phyloP scores from a whole-genome alignment of 179 eudicot genomes.

The Spinacia oleracea region DNA sequence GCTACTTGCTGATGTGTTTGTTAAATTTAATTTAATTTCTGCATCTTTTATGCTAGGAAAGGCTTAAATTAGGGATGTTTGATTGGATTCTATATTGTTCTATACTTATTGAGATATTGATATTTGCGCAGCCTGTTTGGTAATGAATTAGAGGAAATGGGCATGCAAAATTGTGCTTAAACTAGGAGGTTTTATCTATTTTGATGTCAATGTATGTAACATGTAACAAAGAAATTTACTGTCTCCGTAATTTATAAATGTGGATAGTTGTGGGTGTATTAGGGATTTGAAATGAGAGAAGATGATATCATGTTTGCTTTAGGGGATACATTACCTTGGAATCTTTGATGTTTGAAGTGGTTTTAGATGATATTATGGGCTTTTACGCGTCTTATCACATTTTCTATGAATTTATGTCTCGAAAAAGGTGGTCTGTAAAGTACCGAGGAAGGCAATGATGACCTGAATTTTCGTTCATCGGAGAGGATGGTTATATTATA shows the following conservation, averaged over 20 bases:
- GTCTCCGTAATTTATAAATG: not conserved
- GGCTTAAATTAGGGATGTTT: not conserved
- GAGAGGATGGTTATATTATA: not conserved
- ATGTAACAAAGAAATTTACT: not conserved
- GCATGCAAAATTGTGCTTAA: not conserved
- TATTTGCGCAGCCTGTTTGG: not conserved
- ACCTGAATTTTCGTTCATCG: not conserved
- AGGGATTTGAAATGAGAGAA: not conserved
- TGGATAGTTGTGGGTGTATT: not conserved
- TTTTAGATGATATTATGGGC: not conserved
- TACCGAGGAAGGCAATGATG: not conserved
- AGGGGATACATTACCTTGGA: not conserved
- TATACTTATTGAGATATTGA: not conserved
- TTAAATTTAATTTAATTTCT: not conserved
- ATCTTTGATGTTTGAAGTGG: not conserved
- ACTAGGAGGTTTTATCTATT: not conserved
- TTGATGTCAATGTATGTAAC: not conserved
- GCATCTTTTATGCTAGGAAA: not conserved
- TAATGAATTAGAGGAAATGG: not conserved
- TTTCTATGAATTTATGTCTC: not conserved
- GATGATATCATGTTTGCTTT: not conserved
- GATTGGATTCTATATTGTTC: not conserved
- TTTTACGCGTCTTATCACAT: not conserved
- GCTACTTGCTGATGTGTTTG: not conserved
- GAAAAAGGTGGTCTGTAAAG: not conserved